phyloP scores from a whole-genome alignment of 2,329 filamentous ascomycete genomes.

The Sordariomycetes sp. region DNA sequence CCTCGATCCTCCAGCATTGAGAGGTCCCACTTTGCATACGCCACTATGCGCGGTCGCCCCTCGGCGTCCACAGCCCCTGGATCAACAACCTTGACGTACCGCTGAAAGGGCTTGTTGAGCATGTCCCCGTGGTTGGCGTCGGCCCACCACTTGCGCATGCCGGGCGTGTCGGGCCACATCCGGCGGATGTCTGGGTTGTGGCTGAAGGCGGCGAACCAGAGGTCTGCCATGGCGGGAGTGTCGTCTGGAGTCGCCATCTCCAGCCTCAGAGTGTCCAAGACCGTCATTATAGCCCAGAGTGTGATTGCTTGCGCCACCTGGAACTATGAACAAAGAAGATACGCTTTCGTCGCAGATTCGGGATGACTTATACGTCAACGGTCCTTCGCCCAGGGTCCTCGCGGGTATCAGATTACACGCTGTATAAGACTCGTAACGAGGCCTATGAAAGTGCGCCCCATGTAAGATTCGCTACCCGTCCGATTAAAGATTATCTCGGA shows the following conservation, averaged over 20 bases:
- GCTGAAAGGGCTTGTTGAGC: background rate
- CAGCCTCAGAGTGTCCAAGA: background rate
- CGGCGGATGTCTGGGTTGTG: background rate
- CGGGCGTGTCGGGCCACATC: background rate
- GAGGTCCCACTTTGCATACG: background rate
- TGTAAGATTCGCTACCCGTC: no score
- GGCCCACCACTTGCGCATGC: background rate
- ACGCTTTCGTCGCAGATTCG: no score
- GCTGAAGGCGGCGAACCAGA: background rate
- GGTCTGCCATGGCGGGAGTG: background rate
- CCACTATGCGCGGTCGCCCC: background rate
- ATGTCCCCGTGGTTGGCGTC: background rate
- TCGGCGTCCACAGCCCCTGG: background rate
- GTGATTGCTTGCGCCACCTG: no score
- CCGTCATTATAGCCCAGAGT: no score
- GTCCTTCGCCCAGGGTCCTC: no score
- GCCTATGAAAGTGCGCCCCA: no score
- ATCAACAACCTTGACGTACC: background rate
- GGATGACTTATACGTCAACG: no score
- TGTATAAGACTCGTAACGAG: no score
- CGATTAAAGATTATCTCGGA: no score
- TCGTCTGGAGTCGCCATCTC: background rate
- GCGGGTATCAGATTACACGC: no score
- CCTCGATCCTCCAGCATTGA: background rate
- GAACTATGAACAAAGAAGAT: no score